Base-by-base conservation (phyloP, 1,139 yeast species). In the Suhomyces yuchorum region DNA sequence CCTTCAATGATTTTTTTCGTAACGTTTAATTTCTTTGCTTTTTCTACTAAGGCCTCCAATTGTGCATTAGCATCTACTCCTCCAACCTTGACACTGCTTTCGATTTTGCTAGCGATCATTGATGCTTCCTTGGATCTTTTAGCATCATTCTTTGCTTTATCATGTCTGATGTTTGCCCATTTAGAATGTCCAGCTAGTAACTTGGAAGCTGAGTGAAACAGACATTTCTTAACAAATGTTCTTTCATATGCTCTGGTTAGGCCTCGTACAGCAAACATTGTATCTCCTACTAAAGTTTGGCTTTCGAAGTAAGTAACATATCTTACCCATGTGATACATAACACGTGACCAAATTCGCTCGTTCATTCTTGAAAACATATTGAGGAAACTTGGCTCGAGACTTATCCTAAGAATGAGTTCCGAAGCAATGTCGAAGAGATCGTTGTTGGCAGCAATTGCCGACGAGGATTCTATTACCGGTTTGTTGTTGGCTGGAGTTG, bases 401-500 rank as follows among this genome's bases (percentile, higher is more conserved):
- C 18, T 28, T 15, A 30, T 8, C 18, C 18, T 15, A 3, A 44
- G 36, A 41, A 68, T 66, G 68, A 69, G 72, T 57, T 59, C 54
- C 40, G 77, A 73, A 51, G 69, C 78, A 45, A 73, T 73, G 77
- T 71, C 81, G 52, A 85, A 88, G 62, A 84, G 98, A 61, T 79
- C 86, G 40, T 77, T 90, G 57, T 75, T 92, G 50, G 98, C 97
- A 11, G 95, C 92, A 45, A 90, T 92, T 63, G 98, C 97, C 22
- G 99, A 92, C 63, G 99, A 92, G 71, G 99, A 93, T 64, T 87
- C 98, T 18, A 92, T 93, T 51, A 95, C 99, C 1, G 99, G 99
- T 4, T 81, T 95, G 75, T 76, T 93, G 41, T 79, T 93, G 52
- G 99, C 99, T 1, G 99, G 99, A 34, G 85, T 90, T 51, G 99